Percentiles rank a stretch among this genome's conserved stretches.
Conservation (phyloP, 176 grass and related monocot genomes). For the Pontederia paniculata region DNA sequence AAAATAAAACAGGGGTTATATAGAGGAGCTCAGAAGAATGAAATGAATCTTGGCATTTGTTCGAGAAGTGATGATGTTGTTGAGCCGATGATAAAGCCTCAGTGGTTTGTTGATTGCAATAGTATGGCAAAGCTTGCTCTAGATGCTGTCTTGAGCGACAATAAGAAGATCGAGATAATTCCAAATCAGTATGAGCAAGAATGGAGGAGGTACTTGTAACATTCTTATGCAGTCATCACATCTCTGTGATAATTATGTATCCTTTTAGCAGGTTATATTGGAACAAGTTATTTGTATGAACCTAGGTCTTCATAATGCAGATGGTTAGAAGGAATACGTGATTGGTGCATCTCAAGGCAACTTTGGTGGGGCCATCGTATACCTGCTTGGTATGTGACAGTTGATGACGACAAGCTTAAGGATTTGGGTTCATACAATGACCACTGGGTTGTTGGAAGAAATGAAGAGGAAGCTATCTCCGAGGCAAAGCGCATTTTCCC, state of each 20-base stretch:
- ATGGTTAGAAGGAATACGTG: conserved; percentile 89
- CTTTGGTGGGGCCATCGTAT: conserved; percentile 92
- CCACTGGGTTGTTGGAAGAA: conserved; percentile 79
- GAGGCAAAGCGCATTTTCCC: conserved; percentile 52
- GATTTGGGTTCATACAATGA: conserved; percentile 50
- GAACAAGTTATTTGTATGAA: background rate
- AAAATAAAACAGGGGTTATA: conserved; percentile 46
- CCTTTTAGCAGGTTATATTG: conserved; percentile 1
- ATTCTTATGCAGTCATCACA: background rate
- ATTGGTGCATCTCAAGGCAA: conserved; percentile 91
- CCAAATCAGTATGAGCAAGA: conserved; percentile 89
- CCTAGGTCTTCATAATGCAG: conserved; percentile 19
- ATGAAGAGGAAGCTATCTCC: conserved; percentile 48
- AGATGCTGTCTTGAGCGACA: conserved; percentile 48
- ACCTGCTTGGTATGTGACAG: conserved; percentile 73
- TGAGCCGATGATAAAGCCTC: conserved; percentile 77
- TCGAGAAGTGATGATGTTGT: conserved; percentile 82
- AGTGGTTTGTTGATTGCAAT: conserved; percentile 82
- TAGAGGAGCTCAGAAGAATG: conserved; percentile 73
- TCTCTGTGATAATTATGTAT: background rate
- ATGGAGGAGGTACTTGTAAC: conserved; percentile 65
- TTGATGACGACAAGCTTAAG: conserved; percentile 54
- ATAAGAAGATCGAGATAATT: conserved; percentile 81
- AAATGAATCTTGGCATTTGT: conserved; percentile 89
- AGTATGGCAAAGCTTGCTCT: conserved; percentile 70